A percentile compares a stretch with the other conserved stretches of the same genome.
Conservation (phyloP, 169 alveolate genomes). For the Sarcocystis neurona region DNA sequence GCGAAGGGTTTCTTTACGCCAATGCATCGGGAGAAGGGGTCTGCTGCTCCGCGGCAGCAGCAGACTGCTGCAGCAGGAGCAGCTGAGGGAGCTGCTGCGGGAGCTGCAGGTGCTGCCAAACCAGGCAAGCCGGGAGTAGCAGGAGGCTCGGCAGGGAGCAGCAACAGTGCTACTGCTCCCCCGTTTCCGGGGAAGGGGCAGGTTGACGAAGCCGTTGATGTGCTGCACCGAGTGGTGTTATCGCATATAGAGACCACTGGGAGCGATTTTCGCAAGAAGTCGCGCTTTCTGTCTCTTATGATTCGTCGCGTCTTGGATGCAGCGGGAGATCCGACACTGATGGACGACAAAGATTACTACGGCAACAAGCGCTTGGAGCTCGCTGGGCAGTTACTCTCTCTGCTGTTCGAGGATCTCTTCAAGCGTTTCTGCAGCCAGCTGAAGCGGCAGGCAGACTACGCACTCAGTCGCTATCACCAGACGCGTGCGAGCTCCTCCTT, state of each 20-base stretch:
- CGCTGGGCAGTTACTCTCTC: constrained; percentile 97
- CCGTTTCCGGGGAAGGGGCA: no score
- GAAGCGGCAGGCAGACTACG: constrained; percentile 77
- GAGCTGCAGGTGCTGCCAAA: no score
- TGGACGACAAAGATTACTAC: constrained; percentile 99
- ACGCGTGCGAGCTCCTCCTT: constrained; percentile 66
- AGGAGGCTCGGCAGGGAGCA: not conserved
- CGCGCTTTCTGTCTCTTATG: constrained; percentile 91
- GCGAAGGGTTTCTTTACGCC: constrained; percentile 84
- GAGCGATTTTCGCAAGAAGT: constrained; percentile 75
- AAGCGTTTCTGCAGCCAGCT: constrained; percentile 73
- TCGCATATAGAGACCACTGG: constrained; percentile 79
- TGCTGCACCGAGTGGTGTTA: constrained; percentile 90
- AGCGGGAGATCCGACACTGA: constrained; percentile 86
- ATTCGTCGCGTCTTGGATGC: constrained; percentile 95
- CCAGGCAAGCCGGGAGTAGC: no score
- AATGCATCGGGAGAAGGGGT: constrained; percentile 66
- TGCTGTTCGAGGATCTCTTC: constrained; percentile 95
- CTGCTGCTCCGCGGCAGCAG: not conserved
- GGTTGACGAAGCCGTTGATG: constrained; percentile 94
- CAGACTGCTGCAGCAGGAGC: no score
- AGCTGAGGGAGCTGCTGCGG: no score
- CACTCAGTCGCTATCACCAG: constrained; percentile 64
- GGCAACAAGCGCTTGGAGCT: constrained; percentile 99
- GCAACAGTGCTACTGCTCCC: constrained; percentile 78